Percentiles rank a stretch among this genome's conserved stretches.
phyloP scores from a whole-genome alignment of 2,329 filamentous ascomycete genomes.

The Colletotrichum costaricense region DNA sequence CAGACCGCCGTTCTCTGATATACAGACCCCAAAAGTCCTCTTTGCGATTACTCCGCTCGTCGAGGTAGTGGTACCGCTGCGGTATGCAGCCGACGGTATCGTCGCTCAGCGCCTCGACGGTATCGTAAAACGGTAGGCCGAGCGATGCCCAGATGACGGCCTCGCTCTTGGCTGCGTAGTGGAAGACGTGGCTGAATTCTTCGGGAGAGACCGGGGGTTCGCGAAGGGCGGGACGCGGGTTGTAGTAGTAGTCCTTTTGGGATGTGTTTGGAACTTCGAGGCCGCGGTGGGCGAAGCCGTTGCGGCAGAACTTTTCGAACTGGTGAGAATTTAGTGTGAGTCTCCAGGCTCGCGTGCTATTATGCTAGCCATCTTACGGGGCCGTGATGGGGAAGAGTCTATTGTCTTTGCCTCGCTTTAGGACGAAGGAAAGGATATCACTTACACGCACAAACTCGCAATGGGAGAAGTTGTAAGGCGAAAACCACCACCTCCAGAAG shows the following conservation, averaged over 20 bases:
- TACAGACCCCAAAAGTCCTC: background rate
- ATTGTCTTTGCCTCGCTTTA: background rate
- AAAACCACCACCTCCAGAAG: constrained; percentile 2
- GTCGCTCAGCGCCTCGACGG: background rate
- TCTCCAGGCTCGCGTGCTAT: background rate
- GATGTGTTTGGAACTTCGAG: background rate
- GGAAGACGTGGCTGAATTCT: background rate
- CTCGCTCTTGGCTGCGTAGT: background rate
- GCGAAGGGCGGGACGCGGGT: background rate
- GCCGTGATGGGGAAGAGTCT: background rate
- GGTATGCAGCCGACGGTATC: background rate
- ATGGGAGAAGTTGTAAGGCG: background rate
- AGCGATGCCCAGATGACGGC: background rate
- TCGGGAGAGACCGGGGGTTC: background rate
- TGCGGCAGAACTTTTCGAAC: background rate
- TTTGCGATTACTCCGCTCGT: background rate
- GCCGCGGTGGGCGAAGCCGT: background rate
- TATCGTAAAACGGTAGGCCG: background rate
- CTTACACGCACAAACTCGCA: constrained; percentile 9
- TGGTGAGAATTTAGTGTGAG: background rate
- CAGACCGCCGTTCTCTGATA: background rate
- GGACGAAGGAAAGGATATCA: background rate
- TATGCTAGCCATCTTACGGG: background rate
- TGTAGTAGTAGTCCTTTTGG: background rate
- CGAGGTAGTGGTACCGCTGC: background rate